Evolutionary conservation across 768 basidiomycete genomes (phyloP).

Genomic region (Russula olivacea): DNA sequence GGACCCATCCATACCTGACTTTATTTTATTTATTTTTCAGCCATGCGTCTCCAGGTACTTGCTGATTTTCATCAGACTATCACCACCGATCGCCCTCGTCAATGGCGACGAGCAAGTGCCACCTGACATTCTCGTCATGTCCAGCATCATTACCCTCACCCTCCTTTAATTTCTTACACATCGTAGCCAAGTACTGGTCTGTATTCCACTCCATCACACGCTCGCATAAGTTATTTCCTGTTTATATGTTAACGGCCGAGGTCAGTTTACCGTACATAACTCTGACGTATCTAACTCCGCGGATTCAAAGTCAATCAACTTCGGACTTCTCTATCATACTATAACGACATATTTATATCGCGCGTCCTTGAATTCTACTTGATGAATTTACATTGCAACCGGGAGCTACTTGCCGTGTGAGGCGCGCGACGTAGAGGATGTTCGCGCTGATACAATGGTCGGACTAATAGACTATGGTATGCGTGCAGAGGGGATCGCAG

Average conservation of each 20-base stretch:
- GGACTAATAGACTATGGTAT: conserved; percentile 21
- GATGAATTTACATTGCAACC: conserved; percentile 22
- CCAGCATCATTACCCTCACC: background rate
- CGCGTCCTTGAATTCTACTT: conserved; percentile 19
- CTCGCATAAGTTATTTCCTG: conserved; percentile 26
- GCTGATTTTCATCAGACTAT: conserved; percentile 17
- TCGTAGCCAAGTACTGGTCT: background rate
- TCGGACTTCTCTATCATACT: background rate
- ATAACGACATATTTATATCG: conserved; percentile 9
- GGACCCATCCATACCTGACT: background rate
- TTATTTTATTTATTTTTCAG: conserved; percentile 2
- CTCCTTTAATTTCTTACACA: background rate
- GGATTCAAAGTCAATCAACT: background rate
- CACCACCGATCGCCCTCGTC: conserved; percentile 1
- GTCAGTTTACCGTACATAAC: conserved; percentile 11
- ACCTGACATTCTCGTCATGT: background rate
- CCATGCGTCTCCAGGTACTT: conserved; percentile 20
- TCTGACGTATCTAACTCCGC: conserved; percentile 13
- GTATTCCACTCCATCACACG: background rate
- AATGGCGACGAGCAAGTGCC: background rate
- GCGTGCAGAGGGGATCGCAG: conserved; percentile 19
- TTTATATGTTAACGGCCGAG: conserved; percentile 21
- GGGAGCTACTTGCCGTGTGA: conserved; percentile 14
- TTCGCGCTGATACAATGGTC: conserved; percentile 18
- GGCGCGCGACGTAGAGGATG: background rate